Evolutionary conservation across 192 early-diverging fungal genomes (phyloP).

Genomic region (Linderina pennispora): DNA sequence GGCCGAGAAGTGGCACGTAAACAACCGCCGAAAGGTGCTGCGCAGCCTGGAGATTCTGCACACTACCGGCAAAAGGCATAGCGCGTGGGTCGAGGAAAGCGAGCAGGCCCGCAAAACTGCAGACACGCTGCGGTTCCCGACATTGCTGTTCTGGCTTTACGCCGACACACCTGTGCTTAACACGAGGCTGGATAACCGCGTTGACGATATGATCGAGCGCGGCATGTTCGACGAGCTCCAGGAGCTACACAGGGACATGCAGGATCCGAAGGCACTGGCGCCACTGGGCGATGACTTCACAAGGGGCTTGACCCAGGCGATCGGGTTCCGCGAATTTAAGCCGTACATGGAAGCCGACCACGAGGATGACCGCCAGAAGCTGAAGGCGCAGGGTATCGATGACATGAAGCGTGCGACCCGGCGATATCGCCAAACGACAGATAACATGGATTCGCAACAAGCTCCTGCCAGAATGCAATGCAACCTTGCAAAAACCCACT

Average conservation of each 20-base stretch:
- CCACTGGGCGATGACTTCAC: slow-evolving; percentile 12
- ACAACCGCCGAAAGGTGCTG: slow-evolving; percentile 80
- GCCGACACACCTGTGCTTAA: slow-evolving; percentile 61
- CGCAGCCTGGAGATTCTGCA: slow-evolving; percentile 80
- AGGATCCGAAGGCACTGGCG: not conserved
- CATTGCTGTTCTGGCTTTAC: slow-evolving; percentile 86
- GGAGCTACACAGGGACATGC: slow-evolving; percentile 23
- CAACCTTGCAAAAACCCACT: slow-evolving; percentile 15
- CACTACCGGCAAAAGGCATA: slow-evolving; percentile 67
- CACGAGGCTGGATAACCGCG: slow-evolving; percentile 72
- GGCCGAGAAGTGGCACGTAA: slow-evolving; percentile 86
- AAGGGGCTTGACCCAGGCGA: slow-evolving; percentile 20
- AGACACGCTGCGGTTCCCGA: slow-evolving; percentile 53
- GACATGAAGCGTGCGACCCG: slow-evolving; percentile 85
- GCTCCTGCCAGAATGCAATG: slow-evolving; percentile 33
- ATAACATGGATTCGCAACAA: slow-evolving; percentile 46
- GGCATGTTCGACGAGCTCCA: slow-evolving; percentile 50
- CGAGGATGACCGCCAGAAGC: slow-evolving; percentile 6
- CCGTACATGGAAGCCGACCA: slow-evolving; percentile 50
- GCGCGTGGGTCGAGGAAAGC: slow-evolving; percentile 68
- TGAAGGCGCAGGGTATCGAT: slow-evolving; percentile 57
- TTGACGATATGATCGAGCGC: slow-evolving; percentile 79
- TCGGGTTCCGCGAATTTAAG: slow-evolving; percentile 88
- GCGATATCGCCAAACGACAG: slow-evolving; percentile 72
- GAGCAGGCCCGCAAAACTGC: slow-evolving; percentile 42